Percentiles rank a stretch among this genome's conserved stretches.
phyloP scores from a whole-genome alignment of 352 stramenopile genomes.

The Phytophthora meadii region DNA sequence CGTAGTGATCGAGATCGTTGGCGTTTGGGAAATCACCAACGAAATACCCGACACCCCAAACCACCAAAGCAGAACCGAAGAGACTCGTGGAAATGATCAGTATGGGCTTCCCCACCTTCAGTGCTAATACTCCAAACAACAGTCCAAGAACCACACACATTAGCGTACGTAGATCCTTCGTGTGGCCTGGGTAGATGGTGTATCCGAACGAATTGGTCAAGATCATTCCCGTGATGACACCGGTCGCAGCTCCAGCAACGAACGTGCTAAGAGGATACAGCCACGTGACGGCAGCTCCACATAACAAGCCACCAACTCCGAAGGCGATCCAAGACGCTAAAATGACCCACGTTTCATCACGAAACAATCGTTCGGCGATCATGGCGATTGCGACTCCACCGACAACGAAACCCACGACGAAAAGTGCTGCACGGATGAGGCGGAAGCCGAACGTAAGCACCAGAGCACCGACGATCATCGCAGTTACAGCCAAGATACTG shows the following conservation, averaged over 20 bases:
- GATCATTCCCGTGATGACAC: constrained; percentile 49
- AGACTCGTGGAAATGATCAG: constrained; percentile 52
- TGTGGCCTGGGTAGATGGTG: constrained; percentile 47
- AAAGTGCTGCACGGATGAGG: constrained; percentile 57
- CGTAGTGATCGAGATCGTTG: constrained; percentile 45
- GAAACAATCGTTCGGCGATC: constrained; percentile 39
- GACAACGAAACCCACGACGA: constrained; percentile 50
- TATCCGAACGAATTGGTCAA: constrained; percentile 53
- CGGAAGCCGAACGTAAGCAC: constrained; percentile 59
- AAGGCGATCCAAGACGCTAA: constrained; percentile 63
- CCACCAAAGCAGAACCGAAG: constrained; percentile 44
- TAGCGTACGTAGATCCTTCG: constrained; percentile 46
- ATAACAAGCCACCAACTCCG: constrained; percentile 46
- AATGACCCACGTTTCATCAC: constrained; percentile 44
- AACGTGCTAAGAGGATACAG: constrained; percentile 58
- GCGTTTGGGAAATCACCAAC: constrained; percentile 47
- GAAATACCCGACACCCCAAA: constrained; percentile 62
- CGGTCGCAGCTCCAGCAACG: constrained; percentile 46
- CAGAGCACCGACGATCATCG: constrained; percentile 48
- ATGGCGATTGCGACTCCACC: constrained; percentile 46
- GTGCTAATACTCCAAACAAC: constrained; percentile 35
- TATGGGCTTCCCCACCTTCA: constrained; percentile 55
- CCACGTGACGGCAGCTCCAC: constrained; percentile 41
- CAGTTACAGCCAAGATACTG: constrained; percentile 46
- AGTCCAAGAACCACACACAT: constrained; percentile 43